phyloP scores from a whole-genome alignment of 257 asterid genomes.

The Gentiana straminea region DNA sequence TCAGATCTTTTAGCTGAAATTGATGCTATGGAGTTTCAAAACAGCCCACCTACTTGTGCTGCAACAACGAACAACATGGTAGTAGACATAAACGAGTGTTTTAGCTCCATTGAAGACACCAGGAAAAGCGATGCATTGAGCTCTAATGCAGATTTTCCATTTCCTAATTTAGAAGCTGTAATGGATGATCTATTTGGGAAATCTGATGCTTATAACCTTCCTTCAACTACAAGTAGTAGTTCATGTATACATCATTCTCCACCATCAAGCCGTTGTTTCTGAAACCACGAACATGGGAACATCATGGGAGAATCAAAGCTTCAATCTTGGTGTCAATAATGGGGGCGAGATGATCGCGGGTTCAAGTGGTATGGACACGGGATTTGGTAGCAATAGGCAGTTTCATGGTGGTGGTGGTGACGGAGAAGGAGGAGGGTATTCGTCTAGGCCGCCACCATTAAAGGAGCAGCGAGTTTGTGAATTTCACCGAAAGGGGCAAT shows the following conservation, averaged over 20 bases:
- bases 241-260: conserved; percentile 28
- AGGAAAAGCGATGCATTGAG: conserved; percentile 39
- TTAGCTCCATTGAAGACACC: conserved; percentile 37
- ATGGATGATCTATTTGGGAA: conserved; percentile 20
- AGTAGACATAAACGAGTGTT: conserved; percentile 30
- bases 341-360: conserved; percentile 42
- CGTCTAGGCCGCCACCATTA: conserved; percentile 35
- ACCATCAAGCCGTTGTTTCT: conserved; percentile 28
- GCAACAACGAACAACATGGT: conserved; percentile 23
- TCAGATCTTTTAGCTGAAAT: conserved; percentile 47
- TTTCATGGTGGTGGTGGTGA: conserved; percentile 37
- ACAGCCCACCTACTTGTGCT: conserved; percentile 40
- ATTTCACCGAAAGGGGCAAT: conserved; percentile 76
- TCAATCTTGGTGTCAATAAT: conserved; percentile 27
- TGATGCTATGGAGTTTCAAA: conserved; percentile 42
- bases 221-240: conserved; percentile 71
- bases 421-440: conserved; percentile 22
- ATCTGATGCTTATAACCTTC: conserved; percentile 28
- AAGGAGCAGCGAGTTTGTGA: conserved; percentile 81
- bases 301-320: conserved; percentile 45
- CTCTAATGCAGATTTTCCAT: conserved; percentile 23
- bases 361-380: conserved; percentile 58
- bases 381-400: conserved; percentile 56
- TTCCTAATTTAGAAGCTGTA: conserved; percentile 16
- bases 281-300: conserved; percentile 20